Base-by-base conservation (phyloP, 305 asterid genomes). In the Solanum hybrid region DNA sequence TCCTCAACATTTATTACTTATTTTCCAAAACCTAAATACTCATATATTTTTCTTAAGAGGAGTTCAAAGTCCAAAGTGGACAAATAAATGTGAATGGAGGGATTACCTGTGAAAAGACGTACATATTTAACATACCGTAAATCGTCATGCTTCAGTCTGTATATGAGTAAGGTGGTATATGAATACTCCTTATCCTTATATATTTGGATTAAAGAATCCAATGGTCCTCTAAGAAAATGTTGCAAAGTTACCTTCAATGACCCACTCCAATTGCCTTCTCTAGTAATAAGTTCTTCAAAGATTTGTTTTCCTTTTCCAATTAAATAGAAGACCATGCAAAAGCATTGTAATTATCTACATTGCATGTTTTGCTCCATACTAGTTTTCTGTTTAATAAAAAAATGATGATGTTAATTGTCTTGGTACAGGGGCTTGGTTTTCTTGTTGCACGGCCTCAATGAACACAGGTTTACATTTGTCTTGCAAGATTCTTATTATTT, bases 361-460 rank as follows among this genome's bases (percentile, higher is more conserved):
- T 26, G 87, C 40, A 46, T 10, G 11, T 81, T 81, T 82, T 8
- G 10, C 87, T 82, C 71, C 87, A 27, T 31, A 4, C 27, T 1
- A 16, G 66, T 80, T 80, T 79, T 80, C 35, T 46, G 27, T 46
- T 82, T 37, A 46, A 42, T 1, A 1, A 24, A 79, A 24, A 5
- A 36, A 0, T 84, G 6, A 51, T 84, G 75, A 84, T 51, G 75
- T 84, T 84, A 29, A 5, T 84, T 51, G 29, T 84, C 42, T 84
- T 51, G 87, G 69, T 93, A 89, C 81, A 97, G 98, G 96, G 99
- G 98, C 27, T 90, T 97, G 90, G 96, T 97, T 75, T 91, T 95
- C 89, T 90, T 97, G 71, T 91, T 97, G 92, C 99, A 97, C 78
- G 99, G 99, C 90, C 93, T 97, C 85, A 97, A 97, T 51, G 99